These are phyloP conservation scores for Periglandula ipomoeae DNA, from an alignment of 2,329 filamentous ascomycete species.

Conservation along the genomic window DNA sequence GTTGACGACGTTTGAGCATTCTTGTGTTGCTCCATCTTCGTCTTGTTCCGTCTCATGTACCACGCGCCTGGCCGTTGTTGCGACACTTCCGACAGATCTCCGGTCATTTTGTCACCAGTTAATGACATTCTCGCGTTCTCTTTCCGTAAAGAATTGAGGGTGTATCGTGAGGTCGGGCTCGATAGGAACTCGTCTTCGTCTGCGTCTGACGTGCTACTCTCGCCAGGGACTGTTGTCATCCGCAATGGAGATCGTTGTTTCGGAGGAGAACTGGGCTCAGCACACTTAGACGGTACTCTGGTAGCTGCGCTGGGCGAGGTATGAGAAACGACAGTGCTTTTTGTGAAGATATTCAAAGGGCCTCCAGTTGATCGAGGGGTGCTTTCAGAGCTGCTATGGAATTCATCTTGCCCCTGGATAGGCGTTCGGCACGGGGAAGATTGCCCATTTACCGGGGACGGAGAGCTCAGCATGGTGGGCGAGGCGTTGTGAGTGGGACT, in stretches of 20 bases:
- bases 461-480: constrained; percentile 17
- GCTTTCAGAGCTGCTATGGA: background rate
- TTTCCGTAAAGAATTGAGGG: constrained; percentile 2
- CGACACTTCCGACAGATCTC: constrained; percentile 6
- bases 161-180: constrained; percentile 16
- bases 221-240: background rate
- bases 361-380: background rate
- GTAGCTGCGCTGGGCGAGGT: constrained; percentile 1
- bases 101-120: constrained; percentile 20
- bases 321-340: background rate
- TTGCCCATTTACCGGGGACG: constrained; percentile 1
- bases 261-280: background rate
- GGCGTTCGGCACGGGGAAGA: constrained; percentile 1
- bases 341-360: background rate
- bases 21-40: constrained; percentile 2
- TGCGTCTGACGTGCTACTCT: constrained; percentile 1
- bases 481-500: constrained; percentile 11
- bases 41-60: constrained; percentile 14
- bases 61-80: constrained; percentile 14
- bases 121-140: constrained; percentile 19
- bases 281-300: background rate
- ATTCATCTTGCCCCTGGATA: constrained; percentile 8
- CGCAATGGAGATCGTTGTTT: constrained; percentile 3
- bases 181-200: background rate
- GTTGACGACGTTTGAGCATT: background rate